phyloP scores from a whole-genome alignment of 805 yeast species.

The Ogataea nonfermentans region DNA sequence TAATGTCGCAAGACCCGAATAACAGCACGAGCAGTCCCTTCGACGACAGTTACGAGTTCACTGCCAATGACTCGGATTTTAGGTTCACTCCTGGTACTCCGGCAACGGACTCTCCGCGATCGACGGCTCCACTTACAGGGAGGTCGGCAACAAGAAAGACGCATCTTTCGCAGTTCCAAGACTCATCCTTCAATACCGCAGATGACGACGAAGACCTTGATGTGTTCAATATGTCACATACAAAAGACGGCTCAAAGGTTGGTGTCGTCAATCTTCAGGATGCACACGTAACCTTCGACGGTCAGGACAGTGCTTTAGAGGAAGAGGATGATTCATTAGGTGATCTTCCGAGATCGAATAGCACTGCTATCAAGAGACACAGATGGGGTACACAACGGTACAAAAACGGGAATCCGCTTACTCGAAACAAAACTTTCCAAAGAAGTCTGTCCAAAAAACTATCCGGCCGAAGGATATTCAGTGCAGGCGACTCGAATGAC shows the following conservation, averaged over 20 bases:
- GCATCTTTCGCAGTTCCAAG: constrained; percentile 5
- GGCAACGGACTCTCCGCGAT: constrained; percentile 13
- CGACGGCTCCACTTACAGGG: constrained; percentile 13
- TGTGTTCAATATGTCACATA: constrained; percentile 18
- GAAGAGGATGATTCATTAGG: constrained; percentile 27
- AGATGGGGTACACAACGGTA: constrained; percentile 92
- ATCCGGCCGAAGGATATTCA: constrained; percentile 24
- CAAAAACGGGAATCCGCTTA: constrained; percentile 62
- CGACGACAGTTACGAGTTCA: constrained; percentile 19
- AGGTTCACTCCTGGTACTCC: constrained; percentile 11
- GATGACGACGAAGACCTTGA: constrained; percentile 6
- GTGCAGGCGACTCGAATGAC: constrained; percentile 21
- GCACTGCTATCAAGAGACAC: constrained; percentile 64
- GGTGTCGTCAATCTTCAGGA: constrained; percentile 17
- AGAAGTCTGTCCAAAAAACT: constrained; percentile 23
- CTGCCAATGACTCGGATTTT: constrained; percentile 11
- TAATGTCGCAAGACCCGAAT: constrained; percentile 16
- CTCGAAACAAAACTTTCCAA: constrained; percentile 56
- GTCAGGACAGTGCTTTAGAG: constrained; percentile 18
- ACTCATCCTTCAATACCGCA: constrained; percentile 3
- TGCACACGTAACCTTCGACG: constrained; percentile 21
- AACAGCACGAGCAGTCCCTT: constrained; percentile 17
- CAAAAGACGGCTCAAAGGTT: constrained; percentile 17
- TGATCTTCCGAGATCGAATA: constrained; percentile 34
- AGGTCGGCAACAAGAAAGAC: constrained; percentile 11